Percentiles rank a stretch among this genome's conserved stretches.
Conservation (phyloP, 2,329 filamentous ascomycete genomes). For the Neophaeococcomyces aloes region DNA sequence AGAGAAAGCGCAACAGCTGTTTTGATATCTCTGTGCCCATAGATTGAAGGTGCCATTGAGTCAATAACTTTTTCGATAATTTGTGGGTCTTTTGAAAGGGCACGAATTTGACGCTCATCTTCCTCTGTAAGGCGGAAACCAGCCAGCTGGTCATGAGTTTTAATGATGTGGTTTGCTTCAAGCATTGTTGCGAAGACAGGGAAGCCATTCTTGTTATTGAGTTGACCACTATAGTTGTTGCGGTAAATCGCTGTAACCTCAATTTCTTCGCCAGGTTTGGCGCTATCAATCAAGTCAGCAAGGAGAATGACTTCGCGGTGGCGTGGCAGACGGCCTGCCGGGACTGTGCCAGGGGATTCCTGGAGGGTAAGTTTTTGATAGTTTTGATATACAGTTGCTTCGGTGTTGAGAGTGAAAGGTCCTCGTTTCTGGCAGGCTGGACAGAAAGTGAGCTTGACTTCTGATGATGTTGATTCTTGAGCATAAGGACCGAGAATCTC, state of each 20-base stretch:
- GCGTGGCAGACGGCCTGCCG: constrained; percentile 84
- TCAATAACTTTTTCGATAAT: constrained; percentile 87
- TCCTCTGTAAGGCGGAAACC: constrained; percentile 92
- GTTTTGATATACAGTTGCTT: constrained; percentile 96
- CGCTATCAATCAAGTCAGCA: constrained; percentile 92
- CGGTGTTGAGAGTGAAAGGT: constrained; percentile 89
- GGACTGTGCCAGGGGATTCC: constrained; percentile 93
- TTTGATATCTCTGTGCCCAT: constrained; percentile 91
- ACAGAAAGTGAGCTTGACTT: constrained; percentile 93
- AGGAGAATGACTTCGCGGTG: constrained; percentile 90
- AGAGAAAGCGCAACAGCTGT: constrained; percentile 88
- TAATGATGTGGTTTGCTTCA: constrained; percentile 94
- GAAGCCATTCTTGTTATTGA: constrained; percentile 98
- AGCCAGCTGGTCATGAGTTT: constrained; percentile 92
- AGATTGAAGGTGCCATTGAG: constrained; percentile 98
- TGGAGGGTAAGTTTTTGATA: constrained; percentile 97
- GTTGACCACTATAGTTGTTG: constrained; percentile 94
- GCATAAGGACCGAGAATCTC: constrained; percentile 90
- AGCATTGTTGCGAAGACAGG: constrained; percentile 96
- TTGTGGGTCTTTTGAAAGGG: constrained; percentile 75
- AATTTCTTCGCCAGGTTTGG: constrained; percentile 95
- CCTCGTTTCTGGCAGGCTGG: constrained; percentile 93
- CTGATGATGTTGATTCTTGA: constrained; percentile 79
- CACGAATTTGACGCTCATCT: constrained; percentile 83
- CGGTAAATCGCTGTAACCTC: constrained; percentile 94